Percentiles rank a stretch among this genome's conserved stretches.
Evolutionary conservation across 1,284 basidiomycete genomes (phyloP).

Genomic region (Ganoderma lingzhi): DNA sequence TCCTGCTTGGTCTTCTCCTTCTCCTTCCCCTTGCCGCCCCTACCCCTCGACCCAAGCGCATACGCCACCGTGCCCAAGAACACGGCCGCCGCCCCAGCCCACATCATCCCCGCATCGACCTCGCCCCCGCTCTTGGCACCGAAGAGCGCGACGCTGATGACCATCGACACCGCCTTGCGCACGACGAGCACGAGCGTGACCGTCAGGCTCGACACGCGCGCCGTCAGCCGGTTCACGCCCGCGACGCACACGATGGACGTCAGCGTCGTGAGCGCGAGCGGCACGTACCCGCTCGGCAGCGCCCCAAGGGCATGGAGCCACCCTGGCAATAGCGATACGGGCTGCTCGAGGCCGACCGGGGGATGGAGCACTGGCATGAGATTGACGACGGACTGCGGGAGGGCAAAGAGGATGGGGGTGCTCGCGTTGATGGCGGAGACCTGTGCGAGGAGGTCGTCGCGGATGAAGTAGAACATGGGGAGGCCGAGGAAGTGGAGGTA

Average conservation of each 20-base stretch:
- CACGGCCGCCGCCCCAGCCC: conserved; percentile 73
- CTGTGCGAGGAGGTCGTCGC: conserved; percentile 60
- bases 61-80: conserved; percentile 80
- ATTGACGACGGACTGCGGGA: conserved; percentile 5
- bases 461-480: conserved; percentile 73
- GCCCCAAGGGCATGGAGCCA: conserved; percentile 26
- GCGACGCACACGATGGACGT: conserved; percentile 92
- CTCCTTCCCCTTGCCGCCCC: conserved; percentile 26
- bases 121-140: conserved; percentile 29
- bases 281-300: conserved; percentile 71
- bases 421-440: conserved; percentile 53
- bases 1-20: conserved; percentile 31
- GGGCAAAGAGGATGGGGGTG: conserved; percentile 39
- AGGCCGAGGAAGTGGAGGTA: conserved; percentile 83
- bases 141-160: conserved; percentile 72
- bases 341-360: conserved; percentile 25
- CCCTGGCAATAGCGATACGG: neutral
- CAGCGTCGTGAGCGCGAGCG: conserved; percentile 80
- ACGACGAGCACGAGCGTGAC: conserved; percentile 92
- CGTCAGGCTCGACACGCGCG: conserved; percentile 79
- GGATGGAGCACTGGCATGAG: conserved; percentile 13
- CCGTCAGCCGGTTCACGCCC: conserved; percentile 89
- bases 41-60: conserved; percentile 42
- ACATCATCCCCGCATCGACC: conserved; percentile 50
- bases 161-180: conserved; percentile 87